Evolutionary conservation across 169 alveolate species (phyloP).

Genomic region (Cryptosporidium canis): DNA sequence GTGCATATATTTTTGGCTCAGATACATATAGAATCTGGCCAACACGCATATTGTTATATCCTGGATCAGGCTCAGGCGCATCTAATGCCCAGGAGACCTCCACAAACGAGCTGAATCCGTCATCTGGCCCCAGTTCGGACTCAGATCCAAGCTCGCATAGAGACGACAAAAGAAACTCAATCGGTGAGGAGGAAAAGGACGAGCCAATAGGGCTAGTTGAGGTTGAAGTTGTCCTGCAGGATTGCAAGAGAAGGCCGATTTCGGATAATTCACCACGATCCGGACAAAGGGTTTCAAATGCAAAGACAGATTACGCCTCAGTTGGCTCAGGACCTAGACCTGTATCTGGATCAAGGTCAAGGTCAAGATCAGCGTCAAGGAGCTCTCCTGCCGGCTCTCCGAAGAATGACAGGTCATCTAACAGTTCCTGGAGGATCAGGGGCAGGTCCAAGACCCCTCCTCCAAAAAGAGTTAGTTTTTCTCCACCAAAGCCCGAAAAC

Average conservation of each 20-base stretch:
- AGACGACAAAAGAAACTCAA: background rate
- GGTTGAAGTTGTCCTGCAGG: conserved; percentile 46
- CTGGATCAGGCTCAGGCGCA: background rate
- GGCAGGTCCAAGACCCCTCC: conserved; percentile 8
- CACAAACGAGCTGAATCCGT: background rate
- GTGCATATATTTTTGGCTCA: conserved; percentile 32
- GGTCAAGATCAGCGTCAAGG: background rate
- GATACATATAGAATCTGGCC: conserved; percentile 60
- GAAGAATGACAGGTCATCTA: background rate
- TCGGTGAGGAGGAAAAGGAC: background rate
- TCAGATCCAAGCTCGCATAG: background rate
- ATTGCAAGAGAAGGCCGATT: conserved; percentile 9
- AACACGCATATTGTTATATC: conserved; percentile 57
- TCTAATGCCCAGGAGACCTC: background rate
- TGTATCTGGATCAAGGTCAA: conserved; percentile 5
- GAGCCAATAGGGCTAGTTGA: conserved; percentile 54
- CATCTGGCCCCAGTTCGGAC: background rate
- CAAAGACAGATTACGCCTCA: background rate
- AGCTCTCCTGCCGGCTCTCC: background rate
- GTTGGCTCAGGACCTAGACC: background rate
- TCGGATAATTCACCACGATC: background rate
- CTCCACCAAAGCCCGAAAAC: background rate
- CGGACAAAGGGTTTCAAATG: background rate
- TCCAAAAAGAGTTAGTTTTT: background rate
- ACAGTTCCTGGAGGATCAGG: background rate